Evolutionary conservation across 352 stramenopile species (phyloP).

Genomic region (Globisporangium iwayamae): DNA sequence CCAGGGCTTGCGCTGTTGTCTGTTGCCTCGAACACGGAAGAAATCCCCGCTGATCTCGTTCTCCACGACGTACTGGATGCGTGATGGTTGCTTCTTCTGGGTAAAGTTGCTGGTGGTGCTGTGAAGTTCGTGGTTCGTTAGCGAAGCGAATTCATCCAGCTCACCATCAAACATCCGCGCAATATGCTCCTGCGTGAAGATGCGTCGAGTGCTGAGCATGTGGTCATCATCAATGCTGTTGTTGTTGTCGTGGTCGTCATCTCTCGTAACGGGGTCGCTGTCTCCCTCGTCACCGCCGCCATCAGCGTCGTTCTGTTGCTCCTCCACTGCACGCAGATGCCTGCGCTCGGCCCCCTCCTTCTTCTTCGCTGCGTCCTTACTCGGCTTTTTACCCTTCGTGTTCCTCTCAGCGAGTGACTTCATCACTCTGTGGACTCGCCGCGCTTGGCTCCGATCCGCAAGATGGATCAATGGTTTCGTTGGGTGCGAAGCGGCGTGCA

Average conservation of each 20-base stretch:
- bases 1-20: not conserved
- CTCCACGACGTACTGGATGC: constrained; percentile 40
- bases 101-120: not conserved
- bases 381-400: not conserved
- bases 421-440: not conserved
- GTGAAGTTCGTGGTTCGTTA: not conserved
- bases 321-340: not conserved
- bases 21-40: constrained; percentile 31
- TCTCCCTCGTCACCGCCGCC: not conserved
- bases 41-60: constrained; percentile 65
- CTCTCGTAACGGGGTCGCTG: not conserved
- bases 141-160: constrained; percentile 11
- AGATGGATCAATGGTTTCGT: too few relatives aligned
- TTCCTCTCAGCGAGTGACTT: not conserved
- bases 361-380: not conserved
- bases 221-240: not conserved
- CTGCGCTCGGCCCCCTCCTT: not conserved
- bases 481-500: not conserved
- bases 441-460: too few relatives aligned
- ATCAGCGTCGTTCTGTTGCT: not conserved
- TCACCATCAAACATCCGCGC: constrained; percentile 15
- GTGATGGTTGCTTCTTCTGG: not conserved
- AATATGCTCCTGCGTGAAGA: constrained; percentile 15
- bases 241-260: not conserved
- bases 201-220: not conserved